Percentiles rank a stretch among this genome's conserved stretches.
These are phyloP conservation scores for Boletus subcaerulescens DNA, from an alignment of 768 basidiomycete genomes.

Conservation along the genomic window DNA sequence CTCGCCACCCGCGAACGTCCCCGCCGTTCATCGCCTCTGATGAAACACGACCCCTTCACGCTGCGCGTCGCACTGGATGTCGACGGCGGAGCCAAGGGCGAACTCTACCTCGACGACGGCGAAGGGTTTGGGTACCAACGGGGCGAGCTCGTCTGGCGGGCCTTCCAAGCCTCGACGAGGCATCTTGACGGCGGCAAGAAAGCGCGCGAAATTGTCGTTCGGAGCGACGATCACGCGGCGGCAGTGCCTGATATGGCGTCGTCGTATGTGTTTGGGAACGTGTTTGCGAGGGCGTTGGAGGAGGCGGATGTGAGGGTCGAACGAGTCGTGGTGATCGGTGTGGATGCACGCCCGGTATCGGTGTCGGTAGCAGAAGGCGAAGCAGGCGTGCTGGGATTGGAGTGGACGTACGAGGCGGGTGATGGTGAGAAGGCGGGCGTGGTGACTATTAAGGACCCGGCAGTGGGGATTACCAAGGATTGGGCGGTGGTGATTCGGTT, in stretches of 20 bases:
- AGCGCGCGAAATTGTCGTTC: conserved; percentile 40
- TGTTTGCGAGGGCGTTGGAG: conserved; percentile 62
- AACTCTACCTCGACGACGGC: conserved; percentile 95
- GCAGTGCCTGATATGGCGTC: conserved; percentile 49
- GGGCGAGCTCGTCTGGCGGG: conserved; percentile 84
- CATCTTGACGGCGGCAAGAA: background rate
- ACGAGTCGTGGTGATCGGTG: conserved; percentile 75
- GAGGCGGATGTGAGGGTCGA: conserved; percentile 66
- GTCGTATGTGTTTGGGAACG: conserved; percentile 55
- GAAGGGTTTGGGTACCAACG: conserved; percentile 70
- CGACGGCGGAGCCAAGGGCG: conserved; percentile 60
- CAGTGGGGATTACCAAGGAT: conserved; percentile 51
- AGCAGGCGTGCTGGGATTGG: conserved; percentile 39
- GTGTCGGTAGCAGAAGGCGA: conserved; percentile 48
- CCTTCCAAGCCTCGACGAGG: conserved; percentile 57
- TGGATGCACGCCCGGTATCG: conserved; percentile 56
- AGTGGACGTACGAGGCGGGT: conserved; percentile 69
- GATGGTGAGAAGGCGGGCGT: conserved; percentile 57
- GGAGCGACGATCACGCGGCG: conserved; percentile 57
- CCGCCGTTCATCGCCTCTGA: conserved; percentile 78
- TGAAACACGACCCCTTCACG: conserved; percentile 93
- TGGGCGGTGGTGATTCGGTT: conserved; percentile 53
- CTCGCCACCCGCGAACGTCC: conserved; percentile 85
- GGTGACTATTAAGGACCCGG: conserved; percentile 76
- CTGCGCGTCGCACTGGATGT: conserved; percentile 78